A percentile compares a stretch with the other conserved stretches of the same genome.
Evolutionary conservation across 257 asterid species (phyloP).

Genomic region (Jacaranda mimosifolia): DNA sequence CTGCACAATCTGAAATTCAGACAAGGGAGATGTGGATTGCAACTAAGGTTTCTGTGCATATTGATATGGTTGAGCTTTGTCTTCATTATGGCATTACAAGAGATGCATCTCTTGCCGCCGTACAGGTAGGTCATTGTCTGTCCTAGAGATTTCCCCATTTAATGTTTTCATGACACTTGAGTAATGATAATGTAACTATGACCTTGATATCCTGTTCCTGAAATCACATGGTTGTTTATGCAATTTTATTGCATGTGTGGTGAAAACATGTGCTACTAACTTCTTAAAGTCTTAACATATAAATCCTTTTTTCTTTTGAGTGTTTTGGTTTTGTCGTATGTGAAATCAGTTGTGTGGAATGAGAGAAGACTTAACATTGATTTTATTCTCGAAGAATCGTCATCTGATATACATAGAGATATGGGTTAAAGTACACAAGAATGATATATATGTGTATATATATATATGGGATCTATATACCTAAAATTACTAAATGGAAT

Average conservation of each 20-base stretch:
- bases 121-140: slow-evolving; percentile 66
- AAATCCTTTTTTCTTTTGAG: background rate
- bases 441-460: too few relatives aligned
- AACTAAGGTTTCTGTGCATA: slow-evolving; percentile 71
- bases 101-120: slow-evolving; percentile 91
- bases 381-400: too few relatives aligned
- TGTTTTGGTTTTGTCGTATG: too few relatives aligned
- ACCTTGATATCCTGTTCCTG: background rate
- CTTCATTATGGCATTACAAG: slow-evolving; percentile 86
- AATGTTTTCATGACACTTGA: slow-evolving; percentile 5
- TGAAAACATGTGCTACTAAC: background rate
- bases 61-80: slow-evolving; percentile 81
- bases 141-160: slow-evolving; percentile 25
- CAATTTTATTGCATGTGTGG: background rate
- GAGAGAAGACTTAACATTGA: too few relatives aligned
- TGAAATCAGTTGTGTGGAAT: too few relatives aligned
- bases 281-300: background rate
- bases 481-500: too few relatives aligned
- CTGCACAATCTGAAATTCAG: slow-evolving; percentile 57
- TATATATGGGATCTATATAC: too few relatives aligned
- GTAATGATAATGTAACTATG: slow-evolving; percentile 4
- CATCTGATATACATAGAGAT: too few relatives aligned
- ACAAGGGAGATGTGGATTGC: slow-evolving; percentile 60
- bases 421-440: too few relatives aligned
- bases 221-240: background rate